phyloP scores from a whole-genome alignment of 1,284 basidiomycete species.

The Trichosporon sp. region DNA sequence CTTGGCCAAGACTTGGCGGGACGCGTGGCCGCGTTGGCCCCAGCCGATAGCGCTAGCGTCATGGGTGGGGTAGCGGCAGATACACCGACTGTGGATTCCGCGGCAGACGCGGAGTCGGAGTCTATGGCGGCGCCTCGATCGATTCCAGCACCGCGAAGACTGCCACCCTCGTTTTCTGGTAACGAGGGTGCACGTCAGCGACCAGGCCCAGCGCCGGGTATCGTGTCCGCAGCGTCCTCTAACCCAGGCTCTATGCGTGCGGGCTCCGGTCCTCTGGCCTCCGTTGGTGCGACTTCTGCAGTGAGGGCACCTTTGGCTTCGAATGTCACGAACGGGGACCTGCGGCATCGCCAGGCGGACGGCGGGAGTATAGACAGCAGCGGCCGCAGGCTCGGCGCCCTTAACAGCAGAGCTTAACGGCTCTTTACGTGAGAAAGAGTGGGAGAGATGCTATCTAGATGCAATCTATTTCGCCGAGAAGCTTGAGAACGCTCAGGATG shows the following conservation, averaged over 20 bases:
- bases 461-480: neutral
- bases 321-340: neutral
- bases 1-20: constrained; percentile 14
- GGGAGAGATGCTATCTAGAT: no score
- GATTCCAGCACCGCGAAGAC: neutral
- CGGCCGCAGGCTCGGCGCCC: neutral
- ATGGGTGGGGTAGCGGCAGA: constrained; percentile 2
- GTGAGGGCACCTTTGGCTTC: neutral
- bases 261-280: neutral
- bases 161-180: neutral
- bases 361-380: neutral
- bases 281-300: neutral
- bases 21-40: constrained; percentile 8
- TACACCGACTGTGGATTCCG: neutral
- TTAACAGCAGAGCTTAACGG: neutral
- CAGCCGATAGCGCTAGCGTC: constrained; percentile 11
- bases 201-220: neutral
- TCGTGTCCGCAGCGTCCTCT: neutral
- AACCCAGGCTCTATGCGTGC: neutral
- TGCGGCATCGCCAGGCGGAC: neutral
- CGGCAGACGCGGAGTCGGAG: neutral
- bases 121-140: neutral
- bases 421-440: neutral
- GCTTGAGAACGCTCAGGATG: neutral
- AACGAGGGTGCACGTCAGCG: neutral